Base-by-base conservation (phyloP, 352 stramenopile species). In the Peronospora destructor region DNA sequence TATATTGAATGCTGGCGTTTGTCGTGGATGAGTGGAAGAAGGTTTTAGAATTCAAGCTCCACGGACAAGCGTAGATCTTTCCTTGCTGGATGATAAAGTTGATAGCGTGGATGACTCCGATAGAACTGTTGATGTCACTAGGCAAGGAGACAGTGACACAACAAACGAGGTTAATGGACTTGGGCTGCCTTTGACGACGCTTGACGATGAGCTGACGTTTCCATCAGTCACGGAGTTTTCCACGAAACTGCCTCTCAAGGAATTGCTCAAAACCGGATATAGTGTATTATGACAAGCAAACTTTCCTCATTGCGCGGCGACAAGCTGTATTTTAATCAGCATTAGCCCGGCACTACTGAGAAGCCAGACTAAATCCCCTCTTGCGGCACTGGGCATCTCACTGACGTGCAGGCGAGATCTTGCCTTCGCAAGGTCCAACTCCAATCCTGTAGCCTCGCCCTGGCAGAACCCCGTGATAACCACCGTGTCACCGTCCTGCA, bases 401-500 rank as follows among this genome's bases (percentile, higher is more conserved):
- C 54, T 81, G 34, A 56, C 71, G 64, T 33, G 87, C 87, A 19
- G 94, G 90, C 39, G 97, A 63, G 34, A 98, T 76, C 52, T 83
- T 96, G 51, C 87, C 94, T 32, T 81, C 74, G 64, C 92, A 98
- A 34, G 76, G 56, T 21, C 95, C 95, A 85, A n/a, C n/a, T n/a
- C n/a, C n/a, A n/a, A n/a, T n/a, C n/a, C n/a, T n/a, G n/a, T n/a
- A n/a, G n/a, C n/a, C n/a, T n/a, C n/a, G n/a, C n/a, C n/a, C n/a
- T n/a, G n/a, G n/a, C n/a, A n/a, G n/a, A 80, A 96, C 12, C 95
- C 95, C 45, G 75, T 76, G 52, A 98, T 84, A n/a, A 85, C 74
- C 28, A 98, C 78, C 12, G 73, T 85, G 66, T 98, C 94, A 35
- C 91, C 89, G 68, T 98, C 95, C 63, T 97, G 71, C 45, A 98